phyloP scores from a whole-genome alignment of 768 basidiomycete species.

The Saitozyma sp. region DNA sequence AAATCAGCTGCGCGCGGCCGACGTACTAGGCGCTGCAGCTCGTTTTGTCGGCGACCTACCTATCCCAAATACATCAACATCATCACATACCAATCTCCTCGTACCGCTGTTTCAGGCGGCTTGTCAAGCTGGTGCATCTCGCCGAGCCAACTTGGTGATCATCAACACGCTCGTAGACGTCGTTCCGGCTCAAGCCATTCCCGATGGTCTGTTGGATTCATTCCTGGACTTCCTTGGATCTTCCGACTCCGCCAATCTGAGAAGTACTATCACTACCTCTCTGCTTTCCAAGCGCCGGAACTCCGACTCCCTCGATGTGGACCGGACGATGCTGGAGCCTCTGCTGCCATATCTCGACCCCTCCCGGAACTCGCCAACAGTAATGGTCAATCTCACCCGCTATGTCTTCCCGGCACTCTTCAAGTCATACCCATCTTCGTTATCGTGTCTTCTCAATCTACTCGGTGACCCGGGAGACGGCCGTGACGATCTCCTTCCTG shows the following conservation, averaged over 20 bases:
- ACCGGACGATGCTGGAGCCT: too few species aligned
- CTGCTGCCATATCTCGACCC: too few species aligned
- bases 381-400: conserved; percentile 22
- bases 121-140: conserved; percentile 9
- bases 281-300: too few species aligned
- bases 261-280: conserved; percentile 3
- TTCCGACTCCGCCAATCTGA: too few species aligned
- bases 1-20: conserved; percentile 22
- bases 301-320: too few species aligned
- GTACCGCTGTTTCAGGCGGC: conserved; percentile 25
- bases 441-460: conserved; percentile 7
- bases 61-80: too few species aligned
- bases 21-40: conserved; percentile 12
- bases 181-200: conserved; percentile 15
- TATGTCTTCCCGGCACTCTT: conserved; percentile 40
- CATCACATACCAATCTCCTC: conserved; percentile 10
- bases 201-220: conserved; percentile 10
- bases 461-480: conserved; percentile 1
- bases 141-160: conserved; percentile 17
- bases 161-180: conserved; percentile 18
- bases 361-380: too few species aligned
- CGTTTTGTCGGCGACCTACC: neutral
- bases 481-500: conserved; percentile 14
- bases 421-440: conserved; percentile 12
- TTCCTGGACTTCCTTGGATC: conserved; percentile 18